Base-by-base conservation (phyloP, 495 filamentous ascomycete genomes). In the Aspergillus sclerotiicarbonarius region DNA sequence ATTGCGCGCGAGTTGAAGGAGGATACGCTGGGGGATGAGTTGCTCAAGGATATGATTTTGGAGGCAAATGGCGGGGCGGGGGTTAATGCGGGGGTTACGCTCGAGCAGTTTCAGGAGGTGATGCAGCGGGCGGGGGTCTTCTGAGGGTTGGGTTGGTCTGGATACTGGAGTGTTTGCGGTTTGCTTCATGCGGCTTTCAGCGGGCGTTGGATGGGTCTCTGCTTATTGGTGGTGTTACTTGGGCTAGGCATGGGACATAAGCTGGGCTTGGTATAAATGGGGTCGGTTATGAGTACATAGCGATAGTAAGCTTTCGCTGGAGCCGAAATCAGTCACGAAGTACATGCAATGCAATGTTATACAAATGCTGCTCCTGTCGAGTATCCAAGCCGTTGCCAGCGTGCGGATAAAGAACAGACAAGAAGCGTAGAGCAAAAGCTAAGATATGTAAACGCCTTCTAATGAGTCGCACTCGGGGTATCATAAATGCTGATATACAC, bases 21-120 rank as follows among this genome's bases (percentile, higher is more conserved):
- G 61, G 78, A 82, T 45, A 63, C 57, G n/a, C 85, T 96, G 31
- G 80, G 80, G 16, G 94, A 97, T 63, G 83, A 89, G 19, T 63
- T 96, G 68, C 72, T 98, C 62, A 82, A 79, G 72, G 90, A 96
- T 78, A 98, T 98, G 94, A 86, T 98, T 45, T 67, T 88, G 39
- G 94, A 97, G 78, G 94, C 91, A 60, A 96, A 92, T 71, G 91
- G 88, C 0, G 90, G 90, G 4, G 83, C 76, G 6, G 87, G 88
- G 12, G 78, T 92, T 8, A 80, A 79, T 30, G 80, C 72, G 55
- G 92, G 90, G 9, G 94, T 96, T 29, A 81, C 77, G 46, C 72
- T 85, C 64, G 87, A 86, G 48, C 90, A 95, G 68, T 96, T 97
- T 71, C 87, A 90, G 73, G 83, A 79, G 49, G 89, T 96, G 13